Percentiles rank a stretch among this genome's conserved stretches.
Evolutionary conservation across 148 eudicot species (phyloP).

Genomic region (Camellia granthamiana): DNA sequence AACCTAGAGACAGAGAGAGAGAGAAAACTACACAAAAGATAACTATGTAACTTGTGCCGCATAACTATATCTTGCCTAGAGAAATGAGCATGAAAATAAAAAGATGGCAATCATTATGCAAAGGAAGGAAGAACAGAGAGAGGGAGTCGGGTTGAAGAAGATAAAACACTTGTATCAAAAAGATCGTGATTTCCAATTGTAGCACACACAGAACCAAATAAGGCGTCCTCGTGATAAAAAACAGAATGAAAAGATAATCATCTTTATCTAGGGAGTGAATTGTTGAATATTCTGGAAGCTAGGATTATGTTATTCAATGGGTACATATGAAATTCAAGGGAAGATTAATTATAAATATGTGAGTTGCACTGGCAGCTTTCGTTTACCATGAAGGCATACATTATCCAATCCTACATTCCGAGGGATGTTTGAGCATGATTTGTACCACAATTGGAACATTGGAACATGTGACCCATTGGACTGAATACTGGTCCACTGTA

Average conservation of each 20-base stretch:
- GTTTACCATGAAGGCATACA: too few relatives aligned
- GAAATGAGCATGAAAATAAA: background rate
- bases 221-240: background rate
- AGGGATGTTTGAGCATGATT: too few relatives aligned
- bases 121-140: background rate
- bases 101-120: background rate
- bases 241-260: slow-evolving; percentile 1
- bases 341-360: too few relatives aligned
- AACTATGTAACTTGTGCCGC: background rate
- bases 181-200: background rate
- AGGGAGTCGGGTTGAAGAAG: background rate
- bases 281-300: background rate
- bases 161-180: background rate
- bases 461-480: too few relatives aligned
- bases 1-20: background rate
- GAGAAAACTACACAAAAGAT: background rate
- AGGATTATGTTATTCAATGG: too few relatives aligned
- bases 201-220: background rate
- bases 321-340: too few relatives aligned
- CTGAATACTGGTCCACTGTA: background rate
- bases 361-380: too few relatives aligned
- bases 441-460: too few relatives aligned
- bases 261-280: background rate
- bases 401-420: too few relatives aligned
- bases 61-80: background rate